Percentiles rank a stretch among this genome's conserved stretches.
phyloP scores from a whole-genome alignment of 768 basidiomycete species.

The Hericium alpestre region DNA sequence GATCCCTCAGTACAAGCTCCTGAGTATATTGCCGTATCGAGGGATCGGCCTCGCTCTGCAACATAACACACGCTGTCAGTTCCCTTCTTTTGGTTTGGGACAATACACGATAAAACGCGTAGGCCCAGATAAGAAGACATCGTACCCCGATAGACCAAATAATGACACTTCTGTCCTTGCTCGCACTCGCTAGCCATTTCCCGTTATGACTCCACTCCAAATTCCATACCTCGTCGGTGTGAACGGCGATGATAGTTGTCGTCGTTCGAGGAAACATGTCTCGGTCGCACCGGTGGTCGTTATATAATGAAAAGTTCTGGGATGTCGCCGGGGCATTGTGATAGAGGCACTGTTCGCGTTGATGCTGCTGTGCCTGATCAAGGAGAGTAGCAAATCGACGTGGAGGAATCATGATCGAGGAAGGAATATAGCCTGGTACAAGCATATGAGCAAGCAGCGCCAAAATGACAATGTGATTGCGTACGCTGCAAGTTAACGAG shows the following conservation, averaged over 20 bases:
- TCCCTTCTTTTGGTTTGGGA: neutral
- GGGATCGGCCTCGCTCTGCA: slow-evolving; percentile 36
- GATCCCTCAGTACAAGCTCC: slow-evolving; percentile 61
- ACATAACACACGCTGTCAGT: slow-evolving; percentile 3
- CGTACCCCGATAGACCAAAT: slow-evolving; percentile 82
- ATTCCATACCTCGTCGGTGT: slow-evolving; percentile 92
- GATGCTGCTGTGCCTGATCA: slow-evolving; percentile 73
- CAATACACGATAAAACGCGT: slow-evolving; percentile 4
- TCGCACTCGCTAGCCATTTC: slow-evolving; percentile 70
- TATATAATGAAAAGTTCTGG: slow-evolving; percentile 67
- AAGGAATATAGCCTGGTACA: slow-evolving; percentile 73
- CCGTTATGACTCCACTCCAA: slow-evolving; percentile 93
- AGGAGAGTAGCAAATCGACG: slow-evolving; percentile 78
- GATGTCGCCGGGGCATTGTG: slow-evolving; percentile 61
- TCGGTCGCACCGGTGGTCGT: slow-evolving; percentile 76
- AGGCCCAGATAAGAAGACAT: slow-evolving; percentile 9
- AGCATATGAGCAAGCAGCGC: neutral
- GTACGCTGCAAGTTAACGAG: slow-evolving; percentile 63
- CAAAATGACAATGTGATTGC: neutral
- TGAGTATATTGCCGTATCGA: slow-evolving; percentile 47
- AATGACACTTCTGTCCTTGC: slow-evolving; percentile 79
- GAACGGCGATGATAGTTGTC: slow-evolving; percentile 75
- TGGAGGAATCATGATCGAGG: slow-evolving; percentile 87
- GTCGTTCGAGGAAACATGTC: slow-evolving; percentile 77
- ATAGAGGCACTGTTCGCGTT: slow-evolving; percentile 75